Evolutionary conservation across 2,329 filamentous ascomycete genomes (phyloP), one percentile per base, ranked within the genome.

Genomic region (Aspergillus pseudotamarii): DNA sequence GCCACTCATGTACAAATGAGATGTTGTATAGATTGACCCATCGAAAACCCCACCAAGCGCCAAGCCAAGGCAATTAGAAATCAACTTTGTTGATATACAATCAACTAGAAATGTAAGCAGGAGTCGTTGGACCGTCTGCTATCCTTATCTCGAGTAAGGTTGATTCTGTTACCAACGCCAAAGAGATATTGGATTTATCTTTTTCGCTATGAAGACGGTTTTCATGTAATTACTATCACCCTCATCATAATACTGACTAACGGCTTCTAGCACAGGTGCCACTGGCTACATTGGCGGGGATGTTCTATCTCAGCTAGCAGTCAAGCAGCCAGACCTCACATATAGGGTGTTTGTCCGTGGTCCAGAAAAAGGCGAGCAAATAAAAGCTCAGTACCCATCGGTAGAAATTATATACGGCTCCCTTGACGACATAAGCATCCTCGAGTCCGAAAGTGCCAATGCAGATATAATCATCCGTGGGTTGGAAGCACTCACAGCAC

Each of bases 291-390:
- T 73, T 51, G 75, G 74, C 28, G 73, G 74, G 48, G 72, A 75
- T 53, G 73, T 81, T 55, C 77, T 82, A 72, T 75, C 72, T 26
- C 78, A 81, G 63, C 72, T 82, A 28, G 64, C 82, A 48, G 64
- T 71, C 51, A 53, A 60, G 26, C 57, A 66, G 34, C 61, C 64
- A 6, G 19, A 59, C 1, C n/a, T 61, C n/a, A 43, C 19, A 12
- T 59, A 56, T 28, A 34, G 59, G 28, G n/a, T 58, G 1, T 60
- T 68, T 3, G 62, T 63, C 9, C 64, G 66, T 12, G 59, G 48
- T 8, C 10, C 45, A 11, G 60, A 63, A 8, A 66, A 46, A 14
- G 53, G 36, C 3, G 14, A 60, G 43, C 38, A 59, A 21, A 59
- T 67, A 9, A 46, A 64, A 19, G 16, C 45, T 2, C 19, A 28